Evolutionary conservation across 1,284 basidiomycete genomes (phyloP), one percentile per base, ranked within the genome.

Genomic region (Erythrobasidium hasegawianum): DNA sequence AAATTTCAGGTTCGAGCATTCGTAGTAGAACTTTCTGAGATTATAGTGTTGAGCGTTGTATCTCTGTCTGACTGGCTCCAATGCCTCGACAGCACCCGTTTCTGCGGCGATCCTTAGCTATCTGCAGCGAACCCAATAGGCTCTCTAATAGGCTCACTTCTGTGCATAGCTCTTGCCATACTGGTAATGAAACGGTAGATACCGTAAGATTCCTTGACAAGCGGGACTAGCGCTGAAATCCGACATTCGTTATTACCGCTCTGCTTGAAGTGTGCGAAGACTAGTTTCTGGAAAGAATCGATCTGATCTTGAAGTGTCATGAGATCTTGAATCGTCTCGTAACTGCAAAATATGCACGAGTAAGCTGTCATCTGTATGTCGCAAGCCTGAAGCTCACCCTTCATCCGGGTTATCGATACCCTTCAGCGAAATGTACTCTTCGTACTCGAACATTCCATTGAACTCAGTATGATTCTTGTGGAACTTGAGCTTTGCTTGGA

Each of bases 361-460:
- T n/a, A n/a, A n/a, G n/a, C n/a, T n/a, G n/a, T n/a, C n/a, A n/a
- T n/a, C n/a, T n/a, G n/a, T n/a, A n/a, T n/a, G n/a, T n/a, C n/a
- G n/a, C n/a, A n/a, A n/a, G n/a, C n/a, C n/a, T n/a, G n/a, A 18
- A 14, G 39, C 86, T 71, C 76, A 95, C 91, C 93, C 93, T 81
- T 97, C 93, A 76, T 97, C 96, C 8, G 93, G 93, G 81, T 97
- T 92, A 76, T 96, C 91, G 71, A 97, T 95, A 52, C 90, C 91
- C 78, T 95, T 94, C 72, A 97, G 80, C 22, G 89, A 91, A 72
- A 97, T 86, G 77, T 97, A 97, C 79, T 97, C 93, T 75, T 96
- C 92, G 73, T 97, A 97, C 78, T 97, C 93, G 75, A 96, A 96
- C 16, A 96, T 80, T 24, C 93, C 93, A 78, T 96, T 96, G 80